These are phyloP conservation scores for Gardenia jasminoides DNA, from an alignment of 257 asterid genomes.

Conservation along the genomic window DNA sequence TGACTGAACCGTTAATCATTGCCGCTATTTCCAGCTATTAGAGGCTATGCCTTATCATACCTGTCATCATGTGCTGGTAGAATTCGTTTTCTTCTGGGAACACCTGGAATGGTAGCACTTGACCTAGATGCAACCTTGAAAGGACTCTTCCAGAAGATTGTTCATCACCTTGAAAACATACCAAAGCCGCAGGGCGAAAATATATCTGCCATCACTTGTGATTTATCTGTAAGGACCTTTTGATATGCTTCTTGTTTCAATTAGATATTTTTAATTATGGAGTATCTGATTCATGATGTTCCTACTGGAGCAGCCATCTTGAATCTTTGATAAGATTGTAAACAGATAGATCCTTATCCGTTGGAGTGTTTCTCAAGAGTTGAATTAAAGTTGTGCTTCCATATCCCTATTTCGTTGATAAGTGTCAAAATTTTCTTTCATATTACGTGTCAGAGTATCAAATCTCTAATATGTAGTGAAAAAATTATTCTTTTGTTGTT, in stretches of 20 bases:
- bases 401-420: background rate
- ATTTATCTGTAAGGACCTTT: conserved; percentile 77
- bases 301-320: background rate
- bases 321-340: background rate
- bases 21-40: conserved; percentile 64
- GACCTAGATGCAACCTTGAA: conserved; percentile 86
- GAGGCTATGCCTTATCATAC: conserved; percentile 96
- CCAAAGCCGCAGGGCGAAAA: conserved; percentile 97
- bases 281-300: background rate
- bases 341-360: background rate
- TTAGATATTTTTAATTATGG: background rate
- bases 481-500: background rate
- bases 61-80: conserved; percentile 97
- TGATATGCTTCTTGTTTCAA: background rate
- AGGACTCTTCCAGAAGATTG: conserved; percentile 85
- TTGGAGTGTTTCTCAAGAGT: background rate
- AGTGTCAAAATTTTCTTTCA: background rate
- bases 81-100: conserved; percentile 92
- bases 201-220: conserved; percentile 78
- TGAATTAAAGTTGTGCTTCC: background rate
- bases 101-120: conserved; percentile 99
- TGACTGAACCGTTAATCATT: background rate
- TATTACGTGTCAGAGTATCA: background rate
- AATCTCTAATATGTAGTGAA: background rate
- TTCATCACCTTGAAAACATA: conserved; percentile 88